Evolutionary conservation across 768 basidiomycete genomes (phyloP), one percentile per base, ranked within the genome.

Genomic region (Calocera cornea): DNA sequence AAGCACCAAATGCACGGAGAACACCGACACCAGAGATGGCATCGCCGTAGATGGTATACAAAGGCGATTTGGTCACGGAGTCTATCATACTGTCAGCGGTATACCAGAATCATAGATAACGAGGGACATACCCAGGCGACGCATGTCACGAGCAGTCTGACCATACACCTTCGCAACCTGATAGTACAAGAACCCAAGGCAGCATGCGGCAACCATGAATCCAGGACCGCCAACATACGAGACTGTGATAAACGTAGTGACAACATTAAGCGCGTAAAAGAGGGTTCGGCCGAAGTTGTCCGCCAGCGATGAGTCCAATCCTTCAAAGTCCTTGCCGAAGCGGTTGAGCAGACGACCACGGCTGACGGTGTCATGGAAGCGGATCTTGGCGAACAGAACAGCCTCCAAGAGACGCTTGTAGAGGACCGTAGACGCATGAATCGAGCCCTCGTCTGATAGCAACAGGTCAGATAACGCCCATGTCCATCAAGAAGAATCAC

Each of bases 341-440:
- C 92, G 80, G 71, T 94, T 92, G 40, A 94, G 76, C 11, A 90
- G 78, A 1, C 92, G 85, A 3, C 94, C 94, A 40, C 91, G 84
- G 64, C 88, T 90, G 1, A 91, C 84, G 0, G 93, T 97, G 73
- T 97, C 94, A 71, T 95, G 94, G 81, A 97, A 95, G 44, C 93
- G 84, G 67, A 95, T 87, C 54, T 91, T 85, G 8, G 93, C 90
- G 72, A 94, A 94, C 0, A 97, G 79, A 1, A 95, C 87, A 0
- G 86, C 76, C 73, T 95, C 88, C 31, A 95, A 78, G 41, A 95
- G 80, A 87, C 87, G 79, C 73, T 89, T 80, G 77, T 95, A 92
- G 16, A 95, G 80, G 19, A 87, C 83, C 1, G 80, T 82, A 1
- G 90, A 92, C 1, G 92, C 91, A 67, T 83, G 84, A 69, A 95